Evolutionary conservation across 2,329 filamentous ascomycete species (phyloP), one percentile per base, ranked within the genome.

Genomic region (Didymella exigua): DNA sequence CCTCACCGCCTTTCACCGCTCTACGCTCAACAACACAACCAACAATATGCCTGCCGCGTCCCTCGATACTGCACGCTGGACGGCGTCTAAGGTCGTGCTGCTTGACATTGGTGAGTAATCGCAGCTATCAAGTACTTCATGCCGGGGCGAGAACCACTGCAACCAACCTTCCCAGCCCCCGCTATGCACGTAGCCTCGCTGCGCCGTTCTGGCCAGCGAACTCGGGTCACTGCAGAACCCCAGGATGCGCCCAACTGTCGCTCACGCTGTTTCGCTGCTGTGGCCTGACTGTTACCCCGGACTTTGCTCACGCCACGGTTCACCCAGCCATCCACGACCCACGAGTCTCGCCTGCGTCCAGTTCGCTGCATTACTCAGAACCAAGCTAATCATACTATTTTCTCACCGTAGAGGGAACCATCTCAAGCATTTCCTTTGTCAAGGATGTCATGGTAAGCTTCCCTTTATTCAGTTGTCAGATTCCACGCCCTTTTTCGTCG

Each of bases 391-490:
- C 50, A 54, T 48, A 54, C 53, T 33, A 53, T 60, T 55, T 61
- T 52, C 55, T 64, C 47, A 41, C 42, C 59, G 51, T 63, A 93
- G 89, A 93, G 82, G 89, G 90, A 60, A 93, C 90, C 44, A 86
- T 93, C 60, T 92, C 89, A 75, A 88, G 89, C 65, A 91, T 93
- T 73, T 90, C 88, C 65, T 93, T 93, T 76, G 90, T 93, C 76
- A 90, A 90, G 78, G 88, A 92, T 74, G 85, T 90, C 62, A 79
- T 93, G 78, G 90, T 93, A 85, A 84, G 89, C 63, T 54, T 62
- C 54, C 49, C 55, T 49, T 63, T 54, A 70, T 49, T 31, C 61
- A 44, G 36, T 52, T 56, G 58, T 59, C 54, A 23, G 31, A 42
- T 16, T 50, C 40, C 34, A 38, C 52, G 18, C 30, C 42, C 31